These are phyloP conservation scores for Ophidiomyces ophidiicola DNA, from an alignment of 2,329 filamentous ascomycete genomes.

Conservation along the genomic window DNA sequence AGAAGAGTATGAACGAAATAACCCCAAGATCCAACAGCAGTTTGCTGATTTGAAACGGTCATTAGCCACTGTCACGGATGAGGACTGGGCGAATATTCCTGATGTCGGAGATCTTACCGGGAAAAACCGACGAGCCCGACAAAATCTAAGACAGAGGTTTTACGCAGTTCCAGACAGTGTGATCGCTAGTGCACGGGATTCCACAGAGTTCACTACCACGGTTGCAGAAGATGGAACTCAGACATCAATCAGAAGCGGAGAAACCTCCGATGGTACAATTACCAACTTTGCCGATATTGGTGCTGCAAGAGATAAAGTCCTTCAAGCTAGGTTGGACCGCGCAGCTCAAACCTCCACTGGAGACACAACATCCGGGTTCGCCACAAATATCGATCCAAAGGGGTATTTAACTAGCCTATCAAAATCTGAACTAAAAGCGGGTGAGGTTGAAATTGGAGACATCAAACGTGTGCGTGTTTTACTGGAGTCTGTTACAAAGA, in stretches of 20 bases:
- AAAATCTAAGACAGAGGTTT: conserved; percentile 71
- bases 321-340: conserved; percentile 86
- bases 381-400: conserved; percentile 86
- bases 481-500: conserved; percentile 93
- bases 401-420: conserved; percentile 89
- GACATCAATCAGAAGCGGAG: conserved; percentile 34
- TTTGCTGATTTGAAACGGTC: conserved; percentile 93
- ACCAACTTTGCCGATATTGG: conserved; percentile 98
- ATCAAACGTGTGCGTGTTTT: conserved; percentile 87
- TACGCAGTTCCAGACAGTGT: conserved; percentile 97
- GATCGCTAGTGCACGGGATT: conserved; percentile 69
- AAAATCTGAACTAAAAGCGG: conserved; percentile 65
- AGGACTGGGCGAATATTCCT: conserved; percentile 91
- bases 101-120: conserved; percentile 95
- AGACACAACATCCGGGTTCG: conserved; percentile 60
- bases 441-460: conserved; percentile 78
- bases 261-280: conserved; percentile 67
- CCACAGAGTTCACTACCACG: conserved; percentile 72
- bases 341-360: conserved; percentile 61
- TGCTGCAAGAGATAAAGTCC: conserved; percentile 86
- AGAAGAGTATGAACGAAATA: conserved; percentile 92
- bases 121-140: conserved; percentile 74
- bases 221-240: conserved; percentile 64
- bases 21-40: conserved; percentile 95
- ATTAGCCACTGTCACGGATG: conserved; percentile 75